Evolutionary conservation across 73 alveolate species (phyloP).

Genomic region (Tetrahymena thermophila): DNA sequence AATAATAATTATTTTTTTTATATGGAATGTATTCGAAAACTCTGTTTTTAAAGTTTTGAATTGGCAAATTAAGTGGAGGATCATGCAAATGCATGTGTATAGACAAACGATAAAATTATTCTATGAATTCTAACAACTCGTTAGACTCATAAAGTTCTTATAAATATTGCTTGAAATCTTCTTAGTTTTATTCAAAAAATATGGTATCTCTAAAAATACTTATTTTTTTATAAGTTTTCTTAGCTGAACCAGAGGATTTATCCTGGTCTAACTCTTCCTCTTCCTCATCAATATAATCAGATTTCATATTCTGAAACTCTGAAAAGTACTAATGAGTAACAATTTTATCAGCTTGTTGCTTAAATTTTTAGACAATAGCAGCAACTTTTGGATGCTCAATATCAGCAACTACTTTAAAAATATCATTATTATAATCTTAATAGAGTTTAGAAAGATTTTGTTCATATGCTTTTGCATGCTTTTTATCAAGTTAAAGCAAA

Average conservation of each 20-base stretch:
- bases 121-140: slow-evolving; percentile 1
- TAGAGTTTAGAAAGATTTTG: neutral
- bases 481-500: neutral
- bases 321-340: neutral
- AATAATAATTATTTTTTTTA: slow-evolving; percentile 13
- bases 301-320: neutral
- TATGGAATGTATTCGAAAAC: neutral
- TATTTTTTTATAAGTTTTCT: neutral
- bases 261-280: neutral
- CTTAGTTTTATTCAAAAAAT: neutral
- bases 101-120: slow-evolving; percentile 7
- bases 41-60: neutral
- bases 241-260: neutral
- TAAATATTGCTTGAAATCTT: neutral
- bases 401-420: neutral
- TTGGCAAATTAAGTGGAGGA: neutral
- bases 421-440: slow-evolving; percentile 1
- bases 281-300: neutral
- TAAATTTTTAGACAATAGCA: neutral
- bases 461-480: neutral
- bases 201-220: neutral
- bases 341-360: neutral
- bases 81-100: slow-evolving; percentile 18
- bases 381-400: neutral
- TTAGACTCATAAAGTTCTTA: slow-evolving; percentile 1